Evolutionary conservation across 169 alveolate genomes (phyloP).

Genomic region (Cryptosporidium ryanae): DNA sequence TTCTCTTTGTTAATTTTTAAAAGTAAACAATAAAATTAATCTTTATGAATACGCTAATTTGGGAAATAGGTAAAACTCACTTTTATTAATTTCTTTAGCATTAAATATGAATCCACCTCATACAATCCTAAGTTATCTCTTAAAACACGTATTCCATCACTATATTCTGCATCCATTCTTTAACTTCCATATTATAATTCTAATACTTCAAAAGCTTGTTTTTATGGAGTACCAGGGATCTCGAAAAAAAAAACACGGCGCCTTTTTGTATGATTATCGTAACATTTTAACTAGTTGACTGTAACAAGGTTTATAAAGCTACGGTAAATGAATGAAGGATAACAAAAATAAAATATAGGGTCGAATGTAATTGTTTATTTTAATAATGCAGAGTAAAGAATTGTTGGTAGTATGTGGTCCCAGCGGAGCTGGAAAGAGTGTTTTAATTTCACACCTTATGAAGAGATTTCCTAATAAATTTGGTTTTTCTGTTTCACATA

Average conservation of each 20-base stretch:
- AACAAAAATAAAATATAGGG: too few species aligned
- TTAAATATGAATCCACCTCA: conserved; percentile 3
- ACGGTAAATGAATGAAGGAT: background rate
- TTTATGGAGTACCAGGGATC: conserved; percentile 20
- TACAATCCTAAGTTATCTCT: background rate
- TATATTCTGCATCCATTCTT: conserved; percentile 7
- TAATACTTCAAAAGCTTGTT: background rate
- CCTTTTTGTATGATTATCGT: background rate
- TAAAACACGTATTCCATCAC: background rate
- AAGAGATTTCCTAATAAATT: conserved; percentile 78
- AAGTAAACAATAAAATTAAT: background rate
- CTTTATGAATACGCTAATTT: background rate
- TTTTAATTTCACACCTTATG: conserved; percentile 78
- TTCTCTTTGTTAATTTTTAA: conserved; percentile 1
- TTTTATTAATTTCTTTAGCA: conserved; percentile 28
- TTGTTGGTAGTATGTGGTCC: conserved; percentile 83
- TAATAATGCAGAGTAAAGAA: background rate
- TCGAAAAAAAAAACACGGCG: conserved; percentile 16
- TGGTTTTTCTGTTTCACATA: conserved; percentile 81
- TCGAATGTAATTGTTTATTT: too few species aligned
- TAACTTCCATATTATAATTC: background rate
- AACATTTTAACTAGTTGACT: background rate
- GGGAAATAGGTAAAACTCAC: conserved; percentile 1
- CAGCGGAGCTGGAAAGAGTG: conserved; percentile 84
- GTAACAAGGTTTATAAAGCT: background rate